Percentiles rank a stretch among this genome's conserved stretches.
Evolutionary conservation across 2,329 filamentous ascomycete species (phyloP).

Genomic region (Biscogniauxia marginata): DNA sequence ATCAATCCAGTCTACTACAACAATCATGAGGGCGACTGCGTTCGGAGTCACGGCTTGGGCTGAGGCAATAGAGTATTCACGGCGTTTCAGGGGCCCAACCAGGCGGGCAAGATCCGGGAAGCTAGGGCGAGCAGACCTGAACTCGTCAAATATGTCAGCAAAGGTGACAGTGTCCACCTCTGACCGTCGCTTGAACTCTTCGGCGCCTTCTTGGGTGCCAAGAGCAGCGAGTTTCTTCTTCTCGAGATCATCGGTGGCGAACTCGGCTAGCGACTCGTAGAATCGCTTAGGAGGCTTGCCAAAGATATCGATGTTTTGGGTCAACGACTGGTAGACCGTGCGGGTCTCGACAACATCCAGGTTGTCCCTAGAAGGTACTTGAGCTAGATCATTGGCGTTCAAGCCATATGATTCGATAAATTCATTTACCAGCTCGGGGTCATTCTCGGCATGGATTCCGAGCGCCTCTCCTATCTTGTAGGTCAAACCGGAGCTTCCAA

Average conservation of each 20-base stretch:
- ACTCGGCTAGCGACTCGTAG: slow-evolving; percentile 89
- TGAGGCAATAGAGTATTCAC: slow-evolving; percentile 98
- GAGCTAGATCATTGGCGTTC: slow-evolving; percentile 79
- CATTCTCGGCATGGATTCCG: slow-evolving; percentile 94
- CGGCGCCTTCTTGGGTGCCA: slow-evolving; percentile 73
- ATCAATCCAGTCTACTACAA: slow-evolving; percentile 95
- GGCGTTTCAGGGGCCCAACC: slow-evolving; percentile 87
- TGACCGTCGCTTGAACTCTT: slow-evolving; percentile 86
- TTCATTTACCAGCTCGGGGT: slow-evolving; percentile 70
- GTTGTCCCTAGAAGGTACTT: slow-evolving; percentile 84
- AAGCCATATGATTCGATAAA: slow-evolving; percentile 93
- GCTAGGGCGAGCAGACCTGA: slow-evolving; percentile 79
- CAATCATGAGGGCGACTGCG: slow-evolving; percentile 91
- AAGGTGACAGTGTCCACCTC: slow-evolving; percentile 92
- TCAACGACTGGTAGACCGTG: slow-evolving; percentile 86
- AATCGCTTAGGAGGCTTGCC: slow-evolving; percentile 96
- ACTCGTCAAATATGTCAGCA: slow-evolving; percentile 86
- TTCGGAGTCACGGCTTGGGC: slow-evolving; percentile 91
- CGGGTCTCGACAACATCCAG: slow-evolving; percentile 73
- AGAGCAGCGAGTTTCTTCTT: slow-evolving; percentile 76
- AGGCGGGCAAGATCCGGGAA: slow-evolving; percentile 90
- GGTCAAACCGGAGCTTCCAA: slow-evolving; percentile 84
- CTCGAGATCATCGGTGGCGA: slow-evolving; percentile 78
- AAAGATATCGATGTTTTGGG: slow-evolving; percentile 95
- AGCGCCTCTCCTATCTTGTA: slow-evolving; percentile 98